Evolutionary conservation across 495 filamentous ascomycete species (phyloP).

Genomic region (Podospora bellae-mahoneyi): DNA sequence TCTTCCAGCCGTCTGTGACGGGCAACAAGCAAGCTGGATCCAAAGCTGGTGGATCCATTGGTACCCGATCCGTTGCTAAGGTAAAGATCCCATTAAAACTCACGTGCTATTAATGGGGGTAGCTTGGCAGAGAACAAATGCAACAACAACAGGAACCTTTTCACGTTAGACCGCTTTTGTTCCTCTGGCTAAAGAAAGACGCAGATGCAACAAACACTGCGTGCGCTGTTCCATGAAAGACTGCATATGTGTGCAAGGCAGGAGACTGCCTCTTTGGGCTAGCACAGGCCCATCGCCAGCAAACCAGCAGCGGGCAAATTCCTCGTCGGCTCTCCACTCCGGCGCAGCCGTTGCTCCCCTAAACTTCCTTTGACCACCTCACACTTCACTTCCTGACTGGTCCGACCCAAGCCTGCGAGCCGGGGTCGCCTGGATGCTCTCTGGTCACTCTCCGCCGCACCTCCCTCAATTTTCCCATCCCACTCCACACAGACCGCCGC

Average conservation of each 20-base stretch:
- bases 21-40: background rate
- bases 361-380: conserved; percentile 20
- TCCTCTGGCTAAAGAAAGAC: background rate
- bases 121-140: background rate
- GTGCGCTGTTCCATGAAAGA: background rate
- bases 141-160: background rate
- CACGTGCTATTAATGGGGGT: background rate
- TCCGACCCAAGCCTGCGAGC: conserved; percentile 28
- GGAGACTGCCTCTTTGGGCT: background rate
- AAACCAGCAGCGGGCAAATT: conserved; percentile 14
- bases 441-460: conserved; percentile 33
- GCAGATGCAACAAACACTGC: background rate
- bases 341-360: conserved; percentile 20
- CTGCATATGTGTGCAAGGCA: background rate
- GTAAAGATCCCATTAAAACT: background rate
- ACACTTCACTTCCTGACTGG: conserved; percentile 39
- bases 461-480: conserved; percentile 37
- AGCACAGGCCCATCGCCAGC: background rate
- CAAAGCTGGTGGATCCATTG: background rate
- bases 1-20: background rate
- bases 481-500: conserved; percentile 24
- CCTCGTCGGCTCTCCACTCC: conserved; percentile 19
- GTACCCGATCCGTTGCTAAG: background rate
- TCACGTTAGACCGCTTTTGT: background rate
- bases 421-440: conserved; percentile 28